These are phyloP conservation scores for Leccinum disarticulatum DNA, from an alignment of 768 basidiomycete genomes.

Conservation along the genomic window DNA sequence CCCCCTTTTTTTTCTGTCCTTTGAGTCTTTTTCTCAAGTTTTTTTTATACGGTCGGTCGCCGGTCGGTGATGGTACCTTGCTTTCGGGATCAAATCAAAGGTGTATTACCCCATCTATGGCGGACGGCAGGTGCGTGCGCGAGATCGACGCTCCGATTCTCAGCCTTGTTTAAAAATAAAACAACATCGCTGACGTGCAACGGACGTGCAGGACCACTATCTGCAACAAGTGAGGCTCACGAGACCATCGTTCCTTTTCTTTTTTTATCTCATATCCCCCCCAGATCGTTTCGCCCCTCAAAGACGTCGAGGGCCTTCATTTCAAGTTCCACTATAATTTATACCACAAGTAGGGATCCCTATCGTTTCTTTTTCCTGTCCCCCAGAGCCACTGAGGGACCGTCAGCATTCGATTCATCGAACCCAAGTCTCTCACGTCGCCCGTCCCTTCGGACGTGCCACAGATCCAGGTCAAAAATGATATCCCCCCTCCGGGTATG, in stretches of 20 bases:
- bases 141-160: background rate
- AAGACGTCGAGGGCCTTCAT: conserved; percentile 97
- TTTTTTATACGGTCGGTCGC: background rate
- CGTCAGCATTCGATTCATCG: conserved; percentile 88
- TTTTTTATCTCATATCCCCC: background rate
- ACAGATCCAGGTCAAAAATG: conserved; percentile 40
- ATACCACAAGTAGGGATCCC: conserved; percentile 81
- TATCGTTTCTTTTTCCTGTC: too few species aligned
- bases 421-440: conserved; percentile 66
- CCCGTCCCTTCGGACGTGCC: conserved; percentile 37
- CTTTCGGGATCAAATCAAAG: conserved; percentile 35
- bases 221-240: conserved; percentile 73
- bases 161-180: background rate
- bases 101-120: conserved; percentile 98
- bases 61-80: background rate
- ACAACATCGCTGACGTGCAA: conserved; percentile 6
- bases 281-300: conserved; percentile 89
- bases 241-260: background rate
- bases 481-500: conserved; percentile 75
- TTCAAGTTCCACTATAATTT: conserved; percentile 95
- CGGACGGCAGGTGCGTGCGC: conserved; percentile 66
- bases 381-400: background rate
- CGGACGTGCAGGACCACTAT: conserved; percentile 76
- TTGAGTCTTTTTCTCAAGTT: conserved; percentile 1
- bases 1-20: background rate